phyloP scores from a whole-genome alignment of 768 basidiomycete species.

The Leccinum broughii region DNA sequence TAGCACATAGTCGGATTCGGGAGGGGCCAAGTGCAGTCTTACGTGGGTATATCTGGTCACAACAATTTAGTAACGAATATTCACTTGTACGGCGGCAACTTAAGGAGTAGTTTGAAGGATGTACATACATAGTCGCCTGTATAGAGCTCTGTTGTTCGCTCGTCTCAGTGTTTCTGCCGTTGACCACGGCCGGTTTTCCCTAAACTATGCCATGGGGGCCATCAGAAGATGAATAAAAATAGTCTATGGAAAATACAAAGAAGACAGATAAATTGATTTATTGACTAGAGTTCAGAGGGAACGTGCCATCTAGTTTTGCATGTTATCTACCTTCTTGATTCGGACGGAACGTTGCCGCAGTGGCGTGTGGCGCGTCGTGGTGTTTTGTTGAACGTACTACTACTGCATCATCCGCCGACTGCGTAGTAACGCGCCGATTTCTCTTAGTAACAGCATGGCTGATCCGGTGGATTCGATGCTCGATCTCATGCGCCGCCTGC shows the following conservation, averaged over 20 bases:
- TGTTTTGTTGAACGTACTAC: not conserved
- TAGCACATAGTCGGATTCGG: not conserved
- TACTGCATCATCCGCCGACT: not conserved
- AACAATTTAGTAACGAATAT: not conserved
- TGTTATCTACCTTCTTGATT: not conserved
- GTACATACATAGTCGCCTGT: too few species aligned
- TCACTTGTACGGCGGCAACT: not conserved
- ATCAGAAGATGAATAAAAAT: too few species aligned
- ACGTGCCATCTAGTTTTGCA: too few species aligned
- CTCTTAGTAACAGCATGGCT: conserved; percentile 53
- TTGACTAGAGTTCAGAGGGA: too few species aligned
- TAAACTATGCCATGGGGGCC: not conserved
- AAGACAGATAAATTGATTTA: too few species aligned
- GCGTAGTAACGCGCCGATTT: conserved; percentile 2
- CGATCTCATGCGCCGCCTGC: conserved; percentile 94
- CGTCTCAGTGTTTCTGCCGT: not conserved
- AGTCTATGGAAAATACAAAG: too few species aligned
- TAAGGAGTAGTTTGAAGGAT: not conserved
- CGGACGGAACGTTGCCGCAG: not conserved
- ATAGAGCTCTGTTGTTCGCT: too few species aligned
- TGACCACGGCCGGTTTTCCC: not conserved
- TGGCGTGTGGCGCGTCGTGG: not conserved
- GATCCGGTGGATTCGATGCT: conserved; percentile 91
- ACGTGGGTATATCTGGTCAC: not conserved
- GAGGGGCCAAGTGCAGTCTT: not conserved